phyloP scores from a whole-genome alignment of 306 rosid genomes.

The Acacia crassicarpa region DNA sequence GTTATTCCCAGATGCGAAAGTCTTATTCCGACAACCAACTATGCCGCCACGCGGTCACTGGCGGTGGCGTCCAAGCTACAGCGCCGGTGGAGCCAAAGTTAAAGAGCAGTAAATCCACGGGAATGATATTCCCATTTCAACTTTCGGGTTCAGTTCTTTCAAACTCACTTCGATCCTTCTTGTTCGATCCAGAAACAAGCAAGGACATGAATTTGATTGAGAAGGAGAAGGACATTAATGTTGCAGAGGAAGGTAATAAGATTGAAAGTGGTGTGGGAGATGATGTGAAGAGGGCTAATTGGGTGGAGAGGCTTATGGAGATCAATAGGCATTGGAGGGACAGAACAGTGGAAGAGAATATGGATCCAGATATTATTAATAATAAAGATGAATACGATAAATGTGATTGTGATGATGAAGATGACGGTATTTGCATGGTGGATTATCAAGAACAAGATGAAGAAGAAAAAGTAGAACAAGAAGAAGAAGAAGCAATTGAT shows the following conservation, averaged over 20 bases:
- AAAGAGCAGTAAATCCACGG: slow-evolving; percentile 49
- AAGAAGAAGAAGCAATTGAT: slow-evolving; percentile 42
- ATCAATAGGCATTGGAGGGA: slow-evolving; percentile 77
- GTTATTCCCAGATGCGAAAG: neutral
- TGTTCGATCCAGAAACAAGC: slow-evolving; percentile 62
- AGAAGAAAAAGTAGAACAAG: neutral
- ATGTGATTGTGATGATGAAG: slow-evolving; percentile 51
- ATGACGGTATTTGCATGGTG: slow-evolving; percentile 53
- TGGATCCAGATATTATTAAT: slow-evolving; percentile 36
- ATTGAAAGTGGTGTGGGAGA: slow-evolving; percentile 41
- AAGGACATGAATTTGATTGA: slow-evolving; percentile 42
- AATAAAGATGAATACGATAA: slow-evolving; percentile 31
- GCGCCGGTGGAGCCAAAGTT: slow-evolving; percentile 52
- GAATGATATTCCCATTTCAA: slow-evolving; percentile 57
- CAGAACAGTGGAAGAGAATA: slow-evolving; percentile 43
- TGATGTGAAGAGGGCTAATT: slow-evolving; percentile 61
- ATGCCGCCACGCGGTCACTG: slow-evolving; percentile 41
- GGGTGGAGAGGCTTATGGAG: slow-evolving; percentile 88
- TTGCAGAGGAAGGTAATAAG: slow-evolving; percentile 30
- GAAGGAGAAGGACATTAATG: slow-evolving; percentile 38
- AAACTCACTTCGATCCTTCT: slow-evolving; percentile 53
- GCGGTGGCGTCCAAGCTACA: slow-evolving; percentile 30
- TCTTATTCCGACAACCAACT: slow-evolving; percentile 70
- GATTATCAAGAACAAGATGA: slow-evolving; percentile 37
- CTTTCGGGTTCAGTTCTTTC: slow-evolving; percentile 67